Evolutionary conservation across 1,284 basidiomycete species (phyloP).

Genomic region (Retiboletus flavoniger): DNA sequence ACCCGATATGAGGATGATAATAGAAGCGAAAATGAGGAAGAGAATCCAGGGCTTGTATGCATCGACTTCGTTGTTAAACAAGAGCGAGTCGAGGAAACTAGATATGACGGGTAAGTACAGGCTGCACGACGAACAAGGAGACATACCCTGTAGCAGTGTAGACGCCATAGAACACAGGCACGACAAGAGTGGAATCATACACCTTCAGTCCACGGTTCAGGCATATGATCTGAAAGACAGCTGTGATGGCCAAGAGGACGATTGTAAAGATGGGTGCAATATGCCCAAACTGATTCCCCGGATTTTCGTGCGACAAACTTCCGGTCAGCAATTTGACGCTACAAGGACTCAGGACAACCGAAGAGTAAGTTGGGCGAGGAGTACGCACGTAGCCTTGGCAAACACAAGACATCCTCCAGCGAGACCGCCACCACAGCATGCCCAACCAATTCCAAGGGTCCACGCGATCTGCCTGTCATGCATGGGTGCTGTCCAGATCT

Average conservation of each 20-base stretch:
- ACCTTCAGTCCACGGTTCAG: conserved; percentile 82
- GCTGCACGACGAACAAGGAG: background rate
- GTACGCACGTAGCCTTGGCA: conserved; percentile 79
- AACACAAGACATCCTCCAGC: conserved; percentile 89
- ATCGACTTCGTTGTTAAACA: conserved; percentile 80
- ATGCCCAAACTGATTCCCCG: conserved; percentile 84
- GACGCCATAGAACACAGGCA: conserved; percentile 71
- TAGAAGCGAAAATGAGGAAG: conserved; percentile 82
- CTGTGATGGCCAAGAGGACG: conserved; percentile 73
- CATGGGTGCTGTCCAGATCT: conserved; percentile 73
- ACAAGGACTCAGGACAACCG: conserved; percentile 6
- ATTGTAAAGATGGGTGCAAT: conserved; percentile 82
- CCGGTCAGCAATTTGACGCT: conserved; percentile 79
- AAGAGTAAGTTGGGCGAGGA: conserved; percentile 11
- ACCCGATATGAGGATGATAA: conserved; percentile 80
- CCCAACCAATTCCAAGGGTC: conserved; percentile 91
- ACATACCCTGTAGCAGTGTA: conserved; percentile 62
- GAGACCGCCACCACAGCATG: conserved; percentile 84
- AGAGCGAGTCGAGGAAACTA: conserved; percentile 67
- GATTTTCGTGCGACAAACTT: conserved; percentile 69
- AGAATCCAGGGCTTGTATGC: conserved; percentile 85
- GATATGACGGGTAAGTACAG: conserved; percentile 10
- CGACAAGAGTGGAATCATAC: conserved; percentile 75
- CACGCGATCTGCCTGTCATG: conserved; percentile 83
- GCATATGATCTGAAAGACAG: conserved; percentile 87